phyloP scores from a whole-genome alignment of 768 basidiomycete species.

The Pseudohyphozyma bogoriensis region DNA sequence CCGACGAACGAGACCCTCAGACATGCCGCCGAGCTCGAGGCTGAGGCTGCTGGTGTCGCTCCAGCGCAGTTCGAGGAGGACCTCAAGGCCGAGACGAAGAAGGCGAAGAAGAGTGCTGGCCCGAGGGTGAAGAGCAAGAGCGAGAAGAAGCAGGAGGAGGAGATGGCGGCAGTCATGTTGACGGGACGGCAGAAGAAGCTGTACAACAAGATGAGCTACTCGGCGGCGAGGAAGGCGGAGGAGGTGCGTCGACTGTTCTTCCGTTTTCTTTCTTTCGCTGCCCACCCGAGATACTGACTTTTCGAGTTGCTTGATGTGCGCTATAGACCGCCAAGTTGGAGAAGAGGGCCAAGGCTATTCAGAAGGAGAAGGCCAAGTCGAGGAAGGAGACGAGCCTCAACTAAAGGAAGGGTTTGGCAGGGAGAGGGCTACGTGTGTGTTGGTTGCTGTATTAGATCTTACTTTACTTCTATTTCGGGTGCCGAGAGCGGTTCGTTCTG shows the following conservation, averaged over 20 bases:
- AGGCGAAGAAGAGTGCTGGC: conserved; percentile 26
- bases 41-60: conserved; percentile 49
- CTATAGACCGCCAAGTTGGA: conserved; percentile 26
- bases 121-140: conserved; percentile 19
- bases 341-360: conserved; percentile 26
- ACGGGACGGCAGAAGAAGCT: conserved; percentile 42
- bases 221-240: conserved; percentile 37
- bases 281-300: not conserved
- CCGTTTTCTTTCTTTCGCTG: conserved; percentile 15
- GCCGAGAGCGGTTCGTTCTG: too few species aligned
- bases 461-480: too few species aligned
- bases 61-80: conserved; percentile 38
- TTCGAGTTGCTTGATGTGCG: not conserved
- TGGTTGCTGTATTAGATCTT: too few species aligned
- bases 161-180: conserved; percentile 42
- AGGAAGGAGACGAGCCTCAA: not conserved
- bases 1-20: conserved; percentile 57
- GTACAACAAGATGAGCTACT: conserved; percentile 44
- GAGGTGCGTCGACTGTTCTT: conserved; percentile 37
- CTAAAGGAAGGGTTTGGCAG: too few species aligned
- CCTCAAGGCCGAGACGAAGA: conserved; percentile 38
- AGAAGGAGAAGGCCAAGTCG: conserved; percentile 23
- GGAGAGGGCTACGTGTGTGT: too few species aligned
- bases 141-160: conserved; percentile 36
- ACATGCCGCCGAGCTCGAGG: conserved; percentile 79